Percentiles rank a stretch among this genome's conserved stretches.
Conservation (phyloP, 2,329 filamentous ascomycete genomes). For the Pyrenophora seminiperda region DNA sequence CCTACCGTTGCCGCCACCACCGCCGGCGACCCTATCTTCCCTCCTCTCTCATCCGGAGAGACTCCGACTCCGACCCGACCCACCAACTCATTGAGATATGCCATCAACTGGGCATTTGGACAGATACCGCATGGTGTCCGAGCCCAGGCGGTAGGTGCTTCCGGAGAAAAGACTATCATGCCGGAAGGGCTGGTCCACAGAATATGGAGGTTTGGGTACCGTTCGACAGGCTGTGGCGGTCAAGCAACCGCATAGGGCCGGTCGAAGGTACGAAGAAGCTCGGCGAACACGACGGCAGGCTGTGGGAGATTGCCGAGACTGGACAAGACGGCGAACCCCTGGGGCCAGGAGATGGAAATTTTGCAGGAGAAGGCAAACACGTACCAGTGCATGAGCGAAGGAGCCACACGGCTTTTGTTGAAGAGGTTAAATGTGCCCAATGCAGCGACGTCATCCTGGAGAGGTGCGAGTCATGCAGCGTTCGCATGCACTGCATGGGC, state of each 20-base stretch:
- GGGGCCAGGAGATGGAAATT: slow-evolving; percentile 54
- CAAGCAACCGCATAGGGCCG: slow-evolving; percentile 62
- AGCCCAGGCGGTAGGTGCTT: slow-evolving; percentile 63
- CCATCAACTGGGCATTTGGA: slow-evolving; percentile 64
- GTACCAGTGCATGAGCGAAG: slow-evolving; percentile 59
- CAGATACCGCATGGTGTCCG: slow-evolving; percentile 66
- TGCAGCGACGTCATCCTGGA: slow-evolving; percentile 61
- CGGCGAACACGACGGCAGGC: slow-evolving; percentile 53
- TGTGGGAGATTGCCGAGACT: slow-evolving; percentile 62
- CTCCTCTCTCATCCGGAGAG: slow-evolving; percentile 59
- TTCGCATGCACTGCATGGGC: slow-evolving; percentile 66
- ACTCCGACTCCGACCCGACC: slow-evolving; percentile 65
- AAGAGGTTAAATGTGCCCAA: slow-evolving; percentile 59
- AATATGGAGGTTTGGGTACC: slow-evolving; percentile 66
- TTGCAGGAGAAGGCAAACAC: slow-evolving; percentile 59
- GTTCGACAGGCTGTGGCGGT: slow-evolving; percentile 64
- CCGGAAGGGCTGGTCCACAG: slow-evolving; percentile 60
- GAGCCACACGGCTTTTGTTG: slow-evolving; percentile 60
- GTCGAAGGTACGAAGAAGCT: slow-evolving; percentile 39
- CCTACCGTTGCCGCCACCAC: slow-evolving; percentile 67
- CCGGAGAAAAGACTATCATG: slow-evolving; percentile 61
- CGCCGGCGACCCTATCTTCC: slow-evolving; percentile 64
- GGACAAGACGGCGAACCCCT: slow-evolving; percentile 62
- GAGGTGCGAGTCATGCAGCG: slow-evolving; percentile 65
- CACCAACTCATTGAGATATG: slow-evolving; percentile 65